These are phyloP conservation scores for Mortierella sp. DNA, from an alignment of 371 early-diverging fungal species.

Conservation along the genomic window DNA sequence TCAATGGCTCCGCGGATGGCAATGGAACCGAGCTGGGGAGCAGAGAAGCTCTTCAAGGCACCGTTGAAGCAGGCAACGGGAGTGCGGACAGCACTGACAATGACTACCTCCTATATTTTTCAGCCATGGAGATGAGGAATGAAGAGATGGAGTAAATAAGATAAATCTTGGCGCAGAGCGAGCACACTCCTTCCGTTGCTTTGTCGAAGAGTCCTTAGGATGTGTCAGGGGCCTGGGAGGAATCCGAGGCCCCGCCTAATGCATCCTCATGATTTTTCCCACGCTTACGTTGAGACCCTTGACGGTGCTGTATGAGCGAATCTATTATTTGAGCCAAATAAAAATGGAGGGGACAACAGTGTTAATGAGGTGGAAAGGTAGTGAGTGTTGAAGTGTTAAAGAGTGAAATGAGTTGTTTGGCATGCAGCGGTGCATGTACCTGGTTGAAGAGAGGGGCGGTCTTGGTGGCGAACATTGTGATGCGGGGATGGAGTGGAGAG, in stretches of 20 bases:
- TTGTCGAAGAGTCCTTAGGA: not conserved
- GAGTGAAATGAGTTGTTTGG: not conserved
- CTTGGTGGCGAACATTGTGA: constrained; percentile 55
- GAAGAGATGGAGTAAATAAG: not conserved
- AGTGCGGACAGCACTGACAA: constrained; percentile 92
- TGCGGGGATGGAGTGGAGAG: constrained; percentile 20
- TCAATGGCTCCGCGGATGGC: constrained; percentile 68
- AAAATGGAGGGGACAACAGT: not conserved
- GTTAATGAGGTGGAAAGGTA: not conserved
- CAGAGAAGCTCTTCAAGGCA: constrained; percentile 86
- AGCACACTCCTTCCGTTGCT: not conserved
- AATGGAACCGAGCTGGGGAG: constrained; percentile 90
- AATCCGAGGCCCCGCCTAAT: not conserved
- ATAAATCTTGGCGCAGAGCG: not conserved
- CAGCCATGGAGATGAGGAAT: not conserved
- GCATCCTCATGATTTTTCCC: constrained; percentile 41
- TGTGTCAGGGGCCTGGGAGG: not conserved
- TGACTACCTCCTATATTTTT: constrained; percentile 76
- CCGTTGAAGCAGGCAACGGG: constrained; percentile 96
- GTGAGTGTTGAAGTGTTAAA: constrained; percentile 3
- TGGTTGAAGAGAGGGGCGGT: constrained; percentile 47
- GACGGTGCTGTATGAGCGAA: constrained; percentile 50
- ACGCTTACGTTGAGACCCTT: constrained; percentile 56
- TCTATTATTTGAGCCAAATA: constrained; percentile 10
- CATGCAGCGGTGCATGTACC: constrained; percentile 17